phyloP scores from a whole-genome alignment of 495 filamentous ascomycete genomes.

The Xylaria intraflava region DNA sequence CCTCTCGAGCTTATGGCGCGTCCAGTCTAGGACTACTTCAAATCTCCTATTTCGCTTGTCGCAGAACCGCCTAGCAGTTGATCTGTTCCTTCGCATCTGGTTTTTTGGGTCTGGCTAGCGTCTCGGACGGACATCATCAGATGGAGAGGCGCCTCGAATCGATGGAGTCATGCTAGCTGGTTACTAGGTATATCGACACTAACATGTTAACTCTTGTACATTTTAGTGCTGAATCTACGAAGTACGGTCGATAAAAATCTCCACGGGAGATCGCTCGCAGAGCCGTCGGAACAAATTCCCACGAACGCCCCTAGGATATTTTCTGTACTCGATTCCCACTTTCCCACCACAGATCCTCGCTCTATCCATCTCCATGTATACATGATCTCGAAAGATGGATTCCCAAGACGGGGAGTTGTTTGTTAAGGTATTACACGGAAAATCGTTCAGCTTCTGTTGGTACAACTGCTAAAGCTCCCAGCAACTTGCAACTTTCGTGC shows the following conservation, averaged over 20 bases:
- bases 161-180: neutral
- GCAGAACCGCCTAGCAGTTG: slow-evolving; percentile 4
- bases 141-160: neutral
- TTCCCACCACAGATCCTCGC: neutral
- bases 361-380: slow-evolving; percentile 34
- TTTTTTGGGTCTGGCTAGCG: neutral
- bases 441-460: neutral
- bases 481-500: slow-evolving; percentile 93
- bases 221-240: slow-evolving; percentile 1
- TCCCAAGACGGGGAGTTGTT: slow-evolving; percentile 87
- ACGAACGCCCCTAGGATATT: neutral
- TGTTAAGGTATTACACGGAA: slow-evolving; percentile 57
- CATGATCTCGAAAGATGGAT: slow-evolving; percentile 50
- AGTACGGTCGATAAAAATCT: neutral
- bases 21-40: neutral
- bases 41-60: neutral
- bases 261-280: neutral
- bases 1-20: neutral
- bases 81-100: neutral
- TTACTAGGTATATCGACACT: neutral
- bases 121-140: neutral
- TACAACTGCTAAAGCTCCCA: slow-evolving; percentile 31
- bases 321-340: neutral
- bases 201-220: neutral
- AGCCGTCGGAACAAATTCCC: neutral